These are phyloP conservation scores for Cercospora sp. DNA, from an alignment of 2,329 filamentous ascomycete genomes.

Conservation along the genomic window DNA sequence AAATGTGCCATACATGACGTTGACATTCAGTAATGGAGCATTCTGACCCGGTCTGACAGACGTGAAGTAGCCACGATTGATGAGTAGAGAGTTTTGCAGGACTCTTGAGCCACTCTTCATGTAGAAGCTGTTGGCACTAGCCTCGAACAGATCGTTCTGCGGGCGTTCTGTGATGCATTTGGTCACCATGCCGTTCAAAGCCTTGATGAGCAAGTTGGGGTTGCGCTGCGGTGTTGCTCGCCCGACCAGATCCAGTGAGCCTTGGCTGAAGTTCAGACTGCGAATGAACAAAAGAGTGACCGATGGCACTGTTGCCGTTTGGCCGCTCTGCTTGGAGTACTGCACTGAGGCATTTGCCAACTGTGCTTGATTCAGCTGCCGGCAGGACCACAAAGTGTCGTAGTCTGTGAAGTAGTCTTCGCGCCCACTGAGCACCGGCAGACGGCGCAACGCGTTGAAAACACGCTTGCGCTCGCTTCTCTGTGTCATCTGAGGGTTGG, in stretches of 20 bases:
- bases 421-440: neutral
- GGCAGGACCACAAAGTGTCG: constrained; percentile 5
- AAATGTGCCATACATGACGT: constrained; percentile 9
- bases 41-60: constrained; percentile 5
- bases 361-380: neutral
- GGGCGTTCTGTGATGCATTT: constrained; percentile 11
- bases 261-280: neutral
- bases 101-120: neutral
- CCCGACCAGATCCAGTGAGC: neutral
- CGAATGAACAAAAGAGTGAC: neutral
- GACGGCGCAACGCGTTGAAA: neutral
- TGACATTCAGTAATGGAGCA: neutral
- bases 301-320: neutral
- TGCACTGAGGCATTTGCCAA: neutral
- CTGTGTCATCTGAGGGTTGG: neutral
- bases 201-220: constrained; percentile 8
- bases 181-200: constrained; percentile 11
- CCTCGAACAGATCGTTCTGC: neutral
- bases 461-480: constrained; percentile 8
- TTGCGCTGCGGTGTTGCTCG: neutral
- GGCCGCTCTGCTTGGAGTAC: constrained; percentile 11
- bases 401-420: constrained; percentile 13
- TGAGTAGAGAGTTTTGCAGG: neutral
- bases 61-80: constrained; percentile 16
- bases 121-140: constrained; percentile 15